phyloP scores from a whole-genome alignment of 1,284 basidiomycete genomes.

The Puccinia hordei region DNA sequence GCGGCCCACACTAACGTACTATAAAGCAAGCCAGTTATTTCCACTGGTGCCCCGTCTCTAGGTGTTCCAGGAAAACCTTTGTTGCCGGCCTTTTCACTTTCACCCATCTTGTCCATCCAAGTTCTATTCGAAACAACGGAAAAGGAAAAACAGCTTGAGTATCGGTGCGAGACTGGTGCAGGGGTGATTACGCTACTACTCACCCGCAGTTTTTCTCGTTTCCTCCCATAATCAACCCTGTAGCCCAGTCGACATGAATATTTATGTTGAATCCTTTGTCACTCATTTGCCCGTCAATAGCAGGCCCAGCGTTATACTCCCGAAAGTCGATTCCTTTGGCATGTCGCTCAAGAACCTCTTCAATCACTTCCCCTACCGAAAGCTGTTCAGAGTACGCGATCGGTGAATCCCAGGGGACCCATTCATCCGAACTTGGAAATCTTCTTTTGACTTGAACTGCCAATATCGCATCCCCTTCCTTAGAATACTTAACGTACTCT shows the following conservation, averaged over 20 bases:
- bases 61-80: conserved; percentile 93
- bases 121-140: conserved; percentile 71
- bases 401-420: conserved; percentile 87
- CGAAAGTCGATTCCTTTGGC: conserved; percentile 89
- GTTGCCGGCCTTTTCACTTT: conserved; percentile 83
- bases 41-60: conserved; percentile 89
- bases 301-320: conserved; percentile 92
- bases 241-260: conserved; percentile 89
- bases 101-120: conserved; percentile 98
- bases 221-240: conserved; percentile 85
- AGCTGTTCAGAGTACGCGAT: conserved; percentile 77
- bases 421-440: conserved; percentile 89
- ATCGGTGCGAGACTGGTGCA: neutral
- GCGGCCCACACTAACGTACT: conserved; percentile 88
- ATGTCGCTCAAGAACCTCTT: conserved; percentile 93
- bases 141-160: neutral
- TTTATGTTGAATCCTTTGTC: conserved; percentile 91
- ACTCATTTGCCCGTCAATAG: conserved; percentile 92
- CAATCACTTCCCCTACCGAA: conserved; percentile 87
- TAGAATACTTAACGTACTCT: conserved; percentile 82
- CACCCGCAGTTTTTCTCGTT: conserved; percentile 66
- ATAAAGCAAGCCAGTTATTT: conserved; percentile 90
- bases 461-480: conserved; percentile 79
- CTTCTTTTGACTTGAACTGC: conserved; percentile 80
- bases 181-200: neutral